Evolutionary conservation across 78 protist species (phyloP).

Genomic region (Dictyostelium firmibasis): DNA sequence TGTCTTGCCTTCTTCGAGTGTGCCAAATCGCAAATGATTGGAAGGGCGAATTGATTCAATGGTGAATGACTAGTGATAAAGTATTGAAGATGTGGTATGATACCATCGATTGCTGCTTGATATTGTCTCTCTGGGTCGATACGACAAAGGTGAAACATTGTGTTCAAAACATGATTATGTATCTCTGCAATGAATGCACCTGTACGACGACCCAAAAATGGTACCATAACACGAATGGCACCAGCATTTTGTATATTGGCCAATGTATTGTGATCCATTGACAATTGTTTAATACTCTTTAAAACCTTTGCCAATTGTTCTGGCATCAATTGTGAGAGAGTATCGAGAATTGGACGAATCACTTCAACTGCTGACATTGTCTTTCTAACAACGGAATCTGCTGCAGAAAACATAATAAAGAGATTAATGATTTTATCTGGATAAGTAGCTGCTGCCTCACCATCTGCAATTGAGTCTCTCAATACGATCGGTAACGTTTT

Average conservation of each 20-base stretch:
- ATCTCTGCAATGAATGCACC: slow-evolving; percentile 27
- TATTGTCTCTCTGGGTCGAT: slow-evolving; percentile 91
- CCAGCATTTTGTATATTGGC: slow-evolving; percentile 81
- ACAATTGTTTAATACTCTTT: slow-evolving; percentile 81
- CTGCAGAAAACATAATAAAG: slow-evolving; percentile 83
- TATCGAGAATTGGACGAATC: slow-evolving; percentile 37
- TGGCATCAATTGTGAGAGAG: slow-evolving; percentile 42
- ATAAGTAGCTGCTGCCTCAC: slow-evolving; percentile 13
- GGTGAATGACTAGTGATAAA: slow-evolving; percentile 74
- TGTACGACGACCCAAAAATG: slow-evolving; percentile 16
- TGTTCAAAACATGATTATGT: slow-evolving; percentile 82
- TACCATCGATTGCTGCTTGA: slow-evolving; percentile 90
- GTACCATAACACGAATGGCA: slow-evolving; percentile 73
- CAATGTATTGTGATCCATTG: slow-evolving; percentile 85
- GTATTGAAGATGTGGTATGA: slow-evolving; percentile 83
- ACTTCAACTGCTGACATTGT: slow-evolving; percentile 72
- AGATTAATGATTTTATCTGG: slow-evolving; percentile 74
- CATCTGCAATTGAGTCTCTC: slow-evolving; percentile 37
- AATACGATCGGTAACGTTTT: slow-evolving; percentile 43
- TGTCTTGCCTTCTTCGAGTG: slow-evolving; percentile 80
- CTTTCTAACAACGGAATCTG: slow-evolving; percentile 88
- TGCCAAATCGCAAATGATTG: slow-evolving; percentile 92
- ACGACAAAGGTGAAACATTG: slow-evolving; percentile 92
- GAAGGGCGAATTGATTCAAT: slow-evolving; percentile 90
- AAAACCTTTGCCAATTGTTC: slow-evolving; percentile 74